These are phyloP conservation scores for Groenewaldozyma salmanticensis DNA, from an alignment of 805 yeast genomes.

Conservation along the genomic window DNA sequence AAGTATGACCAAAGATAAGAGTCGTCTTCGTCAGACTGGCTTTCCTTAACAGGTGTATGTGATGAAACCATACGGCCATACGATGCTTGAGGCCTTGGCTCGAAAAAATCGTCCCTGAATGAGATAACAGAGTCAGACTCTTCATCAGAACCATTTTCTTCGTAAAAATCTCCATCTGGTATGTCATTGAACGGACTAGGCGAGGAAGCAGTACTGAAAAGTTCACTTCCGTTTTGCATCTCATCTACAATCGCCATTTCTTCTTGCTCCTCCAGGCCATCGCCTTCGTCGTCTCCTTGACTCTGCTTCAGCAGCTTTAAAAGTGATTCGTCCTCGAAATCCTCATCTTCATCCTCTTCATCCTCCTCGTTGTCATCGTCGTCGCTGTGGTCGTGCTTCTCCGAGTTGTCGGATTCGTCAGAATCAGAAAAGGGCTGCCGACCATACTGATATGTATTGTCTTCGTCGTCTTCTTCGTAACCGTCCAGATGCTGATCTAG, in stretches of 20 bases:
- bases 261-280: slow-evolving; percentile 28
- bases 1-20: slow-evolving; percentile 68
- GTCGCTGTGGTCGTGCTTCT: slow-evolving; percentile 31
- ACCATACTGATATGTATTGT: neutral
- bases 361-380: slow-evolving; percentile 24
- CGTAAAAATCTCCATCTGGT: neutral
- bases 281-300: slow-evolving; percentile 25
- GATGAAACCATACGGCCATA: slow-evolving; percentile 6
- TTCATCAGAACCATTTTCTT: slow-evolving; percentile 9
- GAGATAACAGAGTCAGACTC: slow-evolving; percentile 17
- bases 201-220: slow-evolving; percentile 11
- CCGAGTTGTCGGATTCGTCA: no score
- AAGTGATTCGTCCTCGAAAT: slow-evolving; percentile 38
- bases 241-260: slow-evolving; percentile 31
- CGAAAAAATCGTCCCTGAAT: slow-evolving; percentile 21
- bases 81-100: slow-evolving; percentile 15
- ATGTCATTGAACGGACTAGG: slow-evolving; percentile 15
- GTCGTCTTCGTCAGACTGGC: slow-evolving; percentile 47
- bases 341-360: slow-evolving; percentile 33
- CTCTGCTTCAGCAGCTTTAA: slow-evolving; percentile 29
- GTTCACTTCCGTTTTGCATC: slow-evolving; percentile 16
- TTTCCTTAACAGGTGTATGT: slow-evolving; percentile 5
- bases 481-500: neutral
- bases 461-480: slow-evolving; percentile 1
- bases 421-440: slow-evolving; percentile 7